Evolutionary conservation across 176 grass and related monocot genomes (phyloP).

Genomic region (Dactylis glomerata): DNA sequence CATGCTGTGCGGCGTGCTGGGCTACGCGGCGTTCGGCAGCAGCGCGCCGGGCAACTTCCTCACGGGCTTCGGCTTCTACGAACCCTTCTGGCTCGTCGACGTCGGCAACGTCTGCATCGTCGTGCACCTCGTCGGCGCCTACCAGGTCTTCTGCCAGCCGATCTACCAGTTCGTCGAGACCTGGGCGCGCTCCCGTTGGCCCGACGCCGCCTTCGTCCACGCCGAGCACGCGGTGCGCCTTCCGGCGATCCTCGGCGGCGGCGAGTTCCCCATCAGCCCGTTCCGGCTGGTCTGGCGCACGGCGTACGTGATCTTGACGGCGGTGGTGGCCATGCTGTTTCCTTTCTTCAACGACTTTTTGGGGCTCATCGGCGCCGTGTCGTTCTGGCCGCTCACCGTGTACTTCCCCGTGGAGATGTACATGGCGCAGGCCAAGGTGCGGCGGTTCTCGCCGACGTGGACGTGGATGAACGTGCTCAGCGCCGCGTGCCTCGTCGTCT

Average conservation of each 20-base stretch:
- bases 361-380: slow-evolving; percentile 78
- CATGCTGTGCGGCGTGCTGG: slow-evolving; percentile 82
- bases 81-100: slow-evolving; percentile 95
- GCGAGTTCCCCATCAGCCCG: slow-evolving; percentile 42
- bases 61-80: slow-evolving; percentile 92
- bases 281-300: slow-evolving; percentile 70
- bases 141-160: slow-evolving; percentile 97
- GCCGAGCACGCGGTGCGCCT: slow-evolving; percentile 41
- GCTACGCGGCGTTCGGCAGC: slow-evolving; percentile 90
- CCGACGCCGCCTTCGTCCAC: slow-evolving; percentile 42
- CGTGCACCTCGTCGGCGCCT: slow-evolving; percentile 89
- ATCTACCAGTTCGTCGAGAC: slow-evolving; percentile 66
- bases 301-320: slow-evolving; percentile 56
- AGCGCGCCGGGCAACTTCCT: slow-evolving; percentile 87
- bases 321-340: slow-evolving; percentile 62
- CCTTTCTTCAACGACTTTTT: slow-evolving; percentile 96
- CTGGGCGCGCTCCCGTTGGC: slow-evolving; percentile 39
- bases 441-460: slow-evolving; percentile 60
- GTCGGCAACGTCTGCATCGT: slow-evolving; percentile 82
- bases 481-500: slow-evolving; percentile 50
- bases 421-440: slow-evolving; percentile 56
- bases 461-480: slow-evolving; percentile 76
- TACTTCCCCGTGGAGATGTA: slow-evolving; percentile 97
- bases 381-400: slow-evolving; percentile 92
- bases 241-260: slow-evolving; percentile 25